Evolutionary conservation across 371 early-diverging fungal species (phyloP).

Genomic region (Mortierella sp.): DNA sequence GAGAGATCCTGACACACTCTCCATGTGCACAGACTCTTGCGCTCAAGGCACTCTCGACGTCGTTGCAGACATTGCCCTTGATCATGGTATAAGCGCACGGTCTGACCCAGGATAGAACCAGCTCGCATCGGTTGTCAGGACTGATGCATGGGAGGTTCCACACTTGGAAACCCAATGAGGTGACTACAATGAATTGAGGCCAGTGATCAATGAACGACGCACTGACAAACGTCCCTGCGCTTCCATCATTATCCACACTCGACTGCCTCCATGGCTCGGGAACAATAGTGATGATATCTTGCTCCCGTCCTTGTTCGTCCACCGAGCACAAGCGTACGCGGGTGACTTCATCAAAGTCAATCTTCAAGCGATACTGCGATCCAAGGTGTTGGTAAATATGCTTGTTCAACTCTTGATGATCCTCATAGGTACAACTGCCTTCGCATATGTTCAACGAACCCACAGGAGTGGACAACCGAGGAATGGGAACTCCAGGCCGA

Average conservation of each 20-base stretch:
- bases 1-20: constrained; percentile 5
- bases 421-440: neutral
- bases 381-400: constrained; percentile 8
- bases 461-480: neutral
- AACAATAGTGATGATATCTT: constrained; percentile 5
- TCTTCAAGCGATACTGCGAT: constrained; percentile 5
- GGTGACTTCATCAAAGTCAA: constrained; percentile 18
- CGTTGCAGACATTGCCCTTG: neutral
- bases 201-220: constrained; percentile 19
- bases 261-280: constrained; percentile 18
- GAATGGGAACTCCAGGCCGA: constrained; percentile 12
- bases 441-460: constrained; percentile 1
- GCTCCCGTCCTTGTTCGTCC: constrained; percentile 10
- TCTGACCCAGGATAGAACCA: constrained; percentile 12
- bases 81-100: neutral
- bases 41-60: neutral
- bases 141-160: constrained; percentile 17
- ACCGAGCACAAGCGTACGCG: constrained; percentile 7
- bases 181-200: constrained; percentile 17
- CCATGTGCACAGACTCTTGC: constrained; percentile 12
- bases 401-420: neutral
- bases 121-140: constrained; percentile 5
- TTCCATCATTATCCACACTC: constrained; percentile 16
- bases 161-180: constrained; percentile 17
- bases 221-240: constrained; percentile 5